Evolutionary conservation across 2,329 filamentous ascomycete species (phyloP), one percentile per base, ranked within the genome.

Genomic region (Talaromyces verruculosus): DNA sequence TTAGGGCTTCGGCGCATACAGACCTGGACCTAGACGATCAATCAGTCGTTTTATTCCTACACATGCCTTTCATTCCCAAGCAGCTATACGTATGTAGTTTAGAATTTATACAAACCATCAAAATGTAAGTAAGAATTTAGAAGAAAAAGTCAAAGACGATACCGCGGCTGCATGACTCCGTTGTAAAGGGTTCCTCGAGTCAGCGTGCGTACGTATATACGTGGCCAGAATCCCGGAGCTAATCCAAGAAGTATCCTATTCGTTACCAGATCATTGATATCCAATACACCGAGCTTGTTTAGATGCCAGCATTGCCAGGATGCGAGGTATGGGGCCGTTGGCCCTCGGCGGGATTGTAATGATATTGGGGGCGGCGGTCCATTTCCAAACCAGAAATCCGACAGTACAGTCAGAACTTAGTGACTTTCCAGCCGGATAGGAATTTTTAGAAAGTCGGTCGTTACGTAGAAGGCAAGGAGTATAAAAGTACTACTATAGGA

Each of bases 231-330:
- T 43, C 25, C 13, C n/a, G 37, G 47, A 37, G 57, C 7, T 0
- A 28, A n/a, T 43, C 10, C 45, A 53, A 6, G 19, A n/a, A 15
- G 22, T 17, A 55, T 61, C 64, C 28, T 35, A 65, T 57, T 61
- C 37, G 58, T 6, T 65, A 22, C 63, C 57, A n/a, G 2, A 13
- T 30, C 30, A 37, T 57, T 58, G 64, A 58, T 55, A 57, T 41
- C 49, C 30, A 55, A 35, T 63, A 5, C 13, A 45, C 19, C 15
- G n/a, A 35, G n/a, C 2, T 7, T 33, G 3, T 22, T 15, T 15
- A 37, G n/a, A 19, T 13, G 8, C 30, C n/a, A 22, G 51, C 10
- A 57, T 35, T 13, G 8, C 30, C n/a, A 22, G 51, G 17, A 37
- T 35, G 10, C 51, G 51, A 57, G n/a, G 28, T 22, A 35, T 13